phyloP scores from a whole-genome alignment of 805 yeast species.

The Isabelozyma heimii region DNA sequence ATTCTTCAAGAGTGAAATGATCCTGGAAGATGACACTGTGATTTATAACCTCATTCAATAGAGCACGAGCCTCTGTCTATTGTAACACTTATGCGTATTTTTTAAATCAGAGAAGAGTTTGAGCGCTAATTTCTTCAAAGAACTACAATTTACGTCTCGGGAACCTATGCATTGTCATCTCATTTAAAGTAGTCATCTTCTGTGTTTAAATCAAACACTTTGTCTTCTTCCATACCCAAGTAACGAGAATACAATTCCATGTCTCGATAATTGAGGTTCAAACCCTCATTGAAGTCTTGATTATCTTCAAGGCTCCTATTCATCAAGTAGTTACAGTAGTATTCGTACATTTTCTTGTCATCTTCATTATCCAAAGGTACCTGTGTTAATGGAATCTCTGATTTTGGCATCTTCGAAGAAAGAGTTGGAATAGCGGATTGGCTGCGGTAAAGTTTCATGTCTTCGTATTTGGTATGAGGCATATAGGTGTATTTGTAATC shows the following conservation, averaged over 20 bases:
- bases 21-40: constrained; percentile 7
- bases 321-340: constrained; percentile 5
- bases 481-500: constrained; percentile 1
- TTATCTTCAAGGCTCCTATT: background rate
- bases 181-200: constrained; percentile 27
- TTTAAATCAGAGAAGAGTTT: no score
- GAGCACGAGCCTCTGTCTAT: background rate
- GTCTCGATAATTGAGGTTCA: constrained; percentile 12
- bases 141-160: no score
- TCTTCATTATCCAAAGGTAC: background rate
- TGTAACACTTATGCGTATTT: no score
- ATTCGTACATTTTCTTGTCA: constrained; percentile 12
- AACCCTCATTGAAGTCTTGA: background rate
- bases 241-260: constrained; percentile 20
- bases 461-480: constrained; percentile 2
- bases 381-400: background rate
- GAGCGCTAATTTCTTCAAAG: no score
- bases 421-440: constrained; percentile 6
- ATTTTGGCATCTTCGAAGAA: background rate
- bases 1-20: constrained; percentile 8
- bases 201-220: constrained; percentile 16
- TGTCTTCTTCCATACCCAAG: constrained; percentile 21
- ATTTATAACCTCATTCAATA: background rate
- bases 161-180: background rate
- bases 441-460: constrained; percentile 8